Conservation (phyloP, 2,329 filamentous ascomycete genomes). For the Penicillium capsulatum region DNA sequence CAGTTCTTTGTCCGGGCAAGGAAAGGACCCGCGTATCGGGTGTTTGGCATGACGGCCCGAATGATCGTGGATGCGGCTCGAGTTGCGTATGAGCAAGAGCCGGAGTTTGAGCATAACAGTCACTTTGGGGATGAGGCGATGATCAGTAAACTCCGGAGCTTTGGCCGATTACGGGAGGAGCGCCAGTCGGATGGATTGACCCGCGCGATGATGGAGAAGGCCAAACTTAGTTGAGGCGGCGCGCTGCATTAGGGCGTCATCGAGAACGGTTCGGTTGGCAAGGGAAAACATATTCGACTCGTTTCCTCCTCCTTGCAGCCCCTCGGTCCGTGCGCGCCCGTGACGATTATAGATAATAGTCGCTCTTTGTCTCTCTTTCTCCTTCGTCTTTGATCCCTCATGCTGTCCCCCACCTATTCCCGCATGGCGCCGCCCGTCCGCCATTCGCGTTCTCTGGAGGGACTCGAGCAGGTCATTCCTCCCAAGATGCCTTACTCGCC, state of each 20-base stretch:
- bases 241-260: neutral
- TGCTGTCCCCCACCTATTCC: slow-evolving; percentile 22
- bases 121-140: slow-evolving; percentile 64
- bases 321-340: slow-evolving; percentile 14
- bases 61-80: slow-evolving; percentile 85
- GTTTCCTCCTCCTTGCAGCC: slow-evolving; percentile 12
- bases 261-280: neutral
- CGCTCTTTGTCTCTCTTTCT: slow-evolving; percentile 7
- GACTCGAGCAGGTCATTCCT: slow-evolving; percentile 35
- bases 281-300: neutral
- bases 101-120: slow-evolving; percentile 72
- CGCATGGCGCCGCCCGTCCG: slow-evolving; percentile 32
- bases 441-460: slow-evolving; percentile 35
- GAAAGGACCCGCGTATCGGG: slow-evolving; percentile 57
- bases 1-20: slow-evolving; percentile 89
- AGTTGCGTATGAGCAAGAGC: slow-evolving; percentile 75
- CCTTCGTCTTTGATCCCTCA: slow-evolving; percentile 10
- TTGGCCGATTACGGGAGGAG: slow-evolving; percentile 54
- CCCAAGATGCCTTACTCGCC: slow-evolving; percentile 18
- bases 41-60: slow-evolving; percentile 92
- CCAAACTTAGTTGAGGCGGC: slow-evolving; percentile 38
- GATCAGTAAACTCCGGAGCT: slow-evolving; percentile 53
- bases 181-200: slow-evolving; percentile 52
- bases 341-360: slow-evolving; percentile 7
- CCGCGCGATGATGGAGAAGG: slow-evolving; percentile 49